phyloP scores from a whole-genome alignment of 148 eudicot genomes.

The Polygonum maritimum region DNA sequence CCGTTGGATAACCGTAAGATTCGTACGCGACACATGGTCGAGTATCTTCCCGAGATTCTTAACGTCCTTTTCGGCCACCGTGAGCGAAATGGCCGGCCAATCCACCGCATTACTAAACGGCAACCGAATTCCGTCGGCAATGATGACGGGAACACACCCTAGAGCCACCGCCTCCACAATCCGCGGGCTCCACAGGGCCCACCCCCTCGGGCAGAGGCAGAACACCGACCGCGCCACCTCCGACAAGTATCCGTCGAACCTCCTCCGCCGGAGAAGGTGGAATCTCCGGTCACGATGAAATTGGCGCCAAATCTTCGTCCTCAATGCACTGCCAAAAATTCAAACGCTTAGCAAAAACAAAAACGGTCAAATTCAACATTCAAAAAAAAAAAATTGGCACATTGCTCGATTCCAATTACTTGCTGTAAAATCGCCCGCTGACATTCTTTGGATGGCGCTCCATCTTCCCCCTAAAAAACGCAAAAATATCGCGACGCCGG shows the following conservation, averaged over 20 bases:
- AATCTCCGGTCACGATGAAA: conserved; percentile 46
- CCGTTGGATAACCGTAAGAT: conserved; percentile 39
- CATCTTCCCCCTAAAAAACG: conserved; percentile 89
- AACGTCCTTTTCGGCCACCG: conserved; percentile 58
- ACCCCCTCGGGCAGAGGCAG: conserved; percentile 77
- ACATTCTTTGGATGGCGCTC: conserved; percentile 78
- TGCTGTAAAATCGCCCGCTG: conserved; percentile 92
- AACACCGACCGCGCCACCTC: conserved; percentile 63
- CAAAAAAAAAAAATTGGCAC: background rate
- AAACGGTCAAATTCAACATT: background rate
- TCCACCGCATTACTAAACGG: conserved; percentile 50
- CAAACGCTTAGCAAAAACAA: background rate
- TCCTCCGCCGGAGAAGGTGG: conserved; percentile 38
- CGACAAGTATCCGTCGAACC: conserved; percentile 53
- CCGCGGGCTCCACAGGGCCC: conserved; percentile 98
- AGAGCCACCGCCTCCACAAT: conserved; percentile 69
- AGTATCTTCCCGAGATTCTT: conserved; percentile 39
- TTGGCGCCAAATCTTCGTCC: conserved; percentile 52
- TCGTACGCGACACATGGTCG: conserved; percentile 42
- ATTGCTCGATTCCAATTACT: conserved; percentile 23
- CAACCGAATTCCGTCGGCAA: conserved; percentile 70
- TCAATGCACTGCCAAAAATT: conserved; percentile 34
- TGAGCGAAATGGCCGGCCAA: conserved; percentile 66
- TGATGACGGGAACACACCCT: conserved; percentile 77
- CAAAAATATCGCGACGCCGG: conserved; percentile 60